Evolutionary conservation across 352 stramenopile genomes (phyloP).

Genomic region (Pseudoperonospora humuli): DNA sequence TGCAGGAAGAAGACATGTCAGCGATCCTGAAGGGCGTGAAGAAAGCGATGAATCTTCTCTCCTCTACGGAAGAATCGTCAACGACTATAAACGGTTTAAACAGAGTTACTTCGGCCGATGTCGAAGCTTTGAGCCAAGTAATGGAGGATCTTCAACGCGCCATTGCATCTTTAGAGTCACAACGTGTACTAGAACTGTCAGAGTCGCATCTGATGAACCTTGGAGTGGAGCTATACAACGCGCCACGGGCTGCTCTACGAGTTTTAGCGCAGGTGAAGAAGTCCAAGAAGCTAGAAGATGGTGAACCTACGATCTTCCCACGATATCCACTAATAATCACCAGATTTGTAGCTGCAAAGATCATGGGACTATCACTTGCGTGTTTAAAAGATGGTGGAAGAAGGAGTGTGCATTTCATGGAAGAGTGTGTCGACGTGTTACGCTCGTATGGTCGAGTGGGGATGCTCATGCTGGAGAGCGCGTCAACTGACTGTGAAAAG

Average conservation of each 20-base stretch:
- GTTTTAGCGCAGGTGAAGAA: slow-evolving; percentile 21
- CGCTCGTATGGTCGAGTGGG: slow-evolving; percentile 67
- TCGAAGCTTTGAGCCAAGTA: slow-evolving; percentile 5
- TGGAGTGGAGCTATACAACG: slow-evolving; percentile 67
- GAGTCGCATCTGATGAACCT: slow-evolving; percentile 40
- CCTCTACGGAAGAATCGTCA: not conserved
- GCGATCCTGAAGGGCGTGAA: slow-evolving; percentile 18
- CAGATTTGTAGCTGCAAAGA: slow-evolving; percentile 48
- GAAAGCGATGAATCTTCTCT: slow-evolving; percentile 14
- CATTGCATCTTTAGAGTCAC: slow-evolving; percentile 12
- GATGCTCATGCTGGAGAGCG: slow-evolving; percentile 49
- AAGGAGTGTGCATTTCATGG: slow-evolving; percentile 30
- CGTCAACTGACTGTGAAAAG: slow-evolving; percentile 32
- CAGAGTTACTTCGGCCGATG: slow-evolving; percentile 1
- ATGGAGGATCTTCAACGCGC: slow-evolving; percentile 27
- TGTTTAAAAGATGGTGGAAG: slow-evolving; percentile 21
- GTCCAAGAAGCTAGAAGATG: not conserved
- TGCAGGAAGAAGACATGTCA: slow-evolving; percentile 8
- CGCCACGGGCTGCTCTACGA: slow-evolving; percentile 35
- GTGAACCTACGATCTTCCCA: slow-evolving; percentile 6
- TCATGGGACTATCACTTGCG: slow-evolving; percentile 49
- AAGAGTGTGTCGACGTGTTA: slow-evolving; percentile 65
- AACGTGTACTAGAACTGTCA: slow-evolving; percentile 25
- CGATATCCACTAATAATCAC: slow-evolving; percentile 30
- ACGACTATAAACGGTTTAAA: not conserved